Evolutionary conservation across 202 grass and related monocot genomes (phyloP).

Genomic region (Digitaria exilis): DNA sequence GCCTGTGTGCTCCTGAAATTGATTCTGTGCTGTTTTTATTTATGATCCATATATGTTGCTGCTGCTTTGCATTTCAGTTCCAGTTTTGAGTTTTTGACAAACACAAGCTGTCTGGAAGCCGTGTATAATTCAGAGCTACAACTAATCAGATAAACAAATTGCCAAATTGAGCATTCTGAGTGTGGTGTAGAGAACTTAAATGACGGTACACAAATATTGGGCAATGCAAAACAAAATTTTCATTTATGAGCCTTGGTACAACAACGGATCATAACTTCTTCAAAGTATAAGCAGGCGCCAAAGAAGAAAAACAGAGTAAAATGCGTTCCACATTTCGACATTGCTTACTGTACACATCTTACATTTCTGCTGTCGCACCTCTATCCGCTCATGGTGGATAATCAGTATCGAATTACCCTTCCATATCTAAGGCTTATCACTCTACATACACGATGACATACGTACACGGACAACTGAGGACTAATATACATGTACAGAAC

Average conservation of each 20-base stretch:
- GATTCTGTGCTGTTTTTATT: not conserved
- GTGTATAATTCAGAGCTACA: not conserved
- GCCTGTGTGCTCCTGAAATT: not conserved
- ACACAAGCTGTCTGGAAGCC: not conserved
- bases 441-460: conserved; percentile 55
- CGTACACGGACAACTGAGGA: conserved; percentile 42
- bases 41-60: not conserved
- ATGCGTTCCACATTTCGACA: conserved; percentile 29
- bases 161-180: not conserved
- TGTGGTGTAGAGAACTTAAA: not conserved
- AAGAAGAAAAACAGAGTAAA: conserved; percentile 15
- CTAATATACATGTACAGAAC: conserved; percentile 59
- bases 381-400: conserved; percentile 52
- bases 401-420: conserved; percentile 55
- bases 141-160: not conserved
- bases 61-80: not conserved
- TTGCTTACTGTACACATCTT: conserved; percentile 49
- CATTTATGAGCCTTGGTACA: not conserved
- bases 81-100: not conserved
- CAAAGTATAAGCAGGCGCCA: not conserved
- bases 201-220: not conserved
- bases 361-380: conserved; percentile 31
- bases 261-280: not conserved
- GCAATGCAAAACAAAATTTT: not conserved
- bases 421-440: conserved; percentile 33